Evolutionary conservation across 208 protist species (phyloP).

Genomic region (Wallacemonas sp.): DNA sequence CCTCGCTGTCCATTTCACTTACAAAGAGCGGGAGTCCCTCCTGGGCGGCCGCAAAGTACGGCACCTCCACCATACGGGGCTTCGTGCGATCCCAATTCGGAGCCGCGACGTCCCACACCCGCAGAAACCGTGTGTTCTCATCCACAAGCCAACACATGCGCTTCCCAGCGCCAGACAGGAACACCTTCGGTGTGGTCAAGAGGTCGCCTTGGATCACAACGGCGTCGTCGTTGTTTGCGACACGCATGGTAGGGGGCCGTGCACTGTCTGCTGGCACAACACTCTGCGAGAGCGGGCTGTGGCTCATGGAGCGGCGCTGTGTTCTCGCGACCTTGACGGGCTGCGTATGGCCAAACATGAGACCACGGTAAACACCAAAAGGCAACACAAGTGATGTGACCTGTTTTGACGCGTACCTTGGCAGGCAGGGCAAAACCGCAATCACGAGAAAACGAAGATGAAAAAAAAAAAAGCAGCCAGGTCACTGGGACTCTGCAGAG

Average conservation of each 20-base stretch:
- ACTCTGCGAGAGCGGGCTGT: neutral
- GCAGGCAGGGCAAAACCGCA: too few species aligned
- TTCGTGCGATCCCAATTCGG: constrained; percentile 46
- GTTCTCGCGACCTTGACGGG: constrained; percentile 75
- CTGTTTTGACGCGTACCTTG: too few species aligned
- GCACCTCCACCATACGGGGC: constrained; percentile 64
- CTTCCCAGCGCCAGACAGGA: constrained; percentile 67
- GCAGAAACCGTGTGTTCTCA: constrained; percentile 62
- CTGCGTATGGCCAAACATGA: constrained; percentile 51
- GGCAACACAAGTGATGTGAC: too few species aligned
- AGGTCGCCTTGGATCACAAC: neutral
- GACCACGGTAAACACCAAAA: too few species aligned
- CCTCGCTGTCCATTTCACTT: constrained; percentile 60
- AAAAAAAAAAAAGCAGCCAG: too few species aligned
- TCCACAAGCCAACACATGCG: constrained; percentile 80
- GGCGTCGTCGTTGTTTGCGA: neutral
- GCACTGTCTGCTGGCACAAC: neutral
- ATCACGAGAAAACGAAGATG: too few species aligned
- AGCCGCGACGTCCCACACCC: constrained; percentile 66
- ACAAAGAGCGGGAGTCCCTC: constrained; percentile 73
- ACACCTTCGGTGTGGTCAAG: constrained; percentile 26
- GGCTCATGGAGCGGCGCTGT: constrained; percentile 35
- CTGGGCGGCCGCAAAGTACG: constrained; percentile 49
- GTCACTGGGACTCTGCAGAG: too few species aligned
- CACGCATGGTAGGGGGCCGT: neutral